phyloP scores from a whole-genome alignment of 2,329 filamentous ascomycete species.

The Trichoderma polysporum region DNA sequence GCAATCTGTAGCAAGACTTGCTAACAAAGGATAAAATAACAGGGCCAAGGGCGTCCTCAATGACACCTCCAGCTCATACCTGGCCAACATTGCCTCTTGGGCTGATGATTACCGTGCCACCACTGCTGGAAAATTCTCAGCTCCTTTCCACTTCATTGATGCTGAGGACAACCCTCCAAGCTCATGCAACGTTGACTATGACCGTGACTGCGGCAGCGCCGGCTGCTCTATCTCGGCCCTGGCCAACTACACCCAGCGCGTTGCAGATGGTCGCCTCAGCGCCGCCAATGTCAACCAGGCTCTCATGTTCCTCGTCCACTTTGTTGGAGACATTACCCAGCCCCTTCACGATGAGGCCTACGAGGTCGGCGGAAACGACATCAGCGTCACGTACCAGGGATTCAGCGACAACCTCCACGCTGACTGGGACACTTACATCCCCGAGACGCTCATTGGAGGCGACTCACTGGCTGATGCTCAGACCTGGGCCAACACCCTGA shows the following conservation, averaged over 20 bases:
- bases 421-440: conserved; percentile 61
- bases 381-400: conserved; percentile 53
- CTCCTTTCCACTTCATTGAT: conserved; percentile 53
- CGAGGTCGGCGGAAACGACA: conserved; percentile 52
- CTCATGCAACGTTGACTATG: conserved; percentile 42
- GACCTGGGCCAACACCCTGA: conserved; percentile 40
- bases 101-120: conserved; percentile 50
- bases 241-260: conserved; percentile 32
- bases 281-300: conserved; percentile 24
- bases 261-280: conserved; percentile 23
- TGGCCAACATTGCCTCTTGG: conserved; percentile 46
- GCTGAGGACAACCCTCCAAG: conserved; percentile 41
- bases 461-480: conserved; percentile 36
- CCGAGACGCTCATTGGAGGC: conserved; percentile 45
- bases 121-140: conserved; percentile 45
- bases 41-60: conserved; percentile 36
- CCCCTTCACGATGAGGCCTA: conserved; percentile 55
- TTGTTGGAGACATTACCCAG: conserved; percentile 57
- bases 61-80: conserved; percentile 45
- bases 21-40: not conserved
- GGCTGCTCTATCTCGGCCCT: conserved; percentile 32
- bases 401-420: conserved; percentile 57
- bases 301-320: conserved; percentile 41
- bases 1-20: not conserved
- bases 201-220: conserved; percentile 34